Conservation (phyloP, 1,284 basidiomycete species). For the Uromyces viciae-fabae region DNA sequence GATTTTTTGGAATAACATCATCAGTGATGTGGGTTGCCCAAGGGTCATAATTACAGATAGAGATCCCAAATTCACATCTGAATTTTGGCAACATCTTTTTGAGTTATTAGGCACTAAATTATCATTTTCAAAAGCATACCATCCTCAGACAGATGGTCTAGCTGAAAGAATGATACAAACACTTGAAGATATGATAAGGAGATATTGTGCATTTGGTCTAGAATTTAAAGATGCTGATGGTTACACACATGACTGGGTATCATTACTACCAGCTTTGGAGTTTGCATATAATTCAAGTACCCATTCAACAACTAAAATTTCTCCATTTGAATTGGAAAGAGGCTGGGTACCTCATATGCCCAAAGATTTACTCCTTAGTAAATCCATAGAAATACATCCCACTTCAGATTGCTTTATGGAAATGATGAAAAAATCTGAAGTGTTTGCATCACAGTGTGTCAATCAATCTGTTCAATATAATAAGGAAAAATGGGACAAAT, state of each 20-base stretch:
- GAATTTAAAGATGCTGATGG: not conserved
- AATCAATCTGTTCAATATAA: not conserved
- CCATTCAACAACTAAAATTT: not conserved
- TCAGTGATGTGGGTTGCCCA: not conserved
- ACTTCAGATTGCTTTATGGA: not conserved
- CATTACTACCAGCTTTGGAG: slow-evolving; percentile 8
- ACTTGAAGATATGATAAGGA: not conserved
- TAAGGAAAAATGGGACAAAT: not conserved
- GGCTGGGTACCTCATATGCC: not conserved
- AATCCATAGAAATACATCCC: not conserved
- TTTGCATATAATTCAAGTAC: slow-evolving; percentile 3
- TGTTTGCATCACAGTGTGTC: not conserved
- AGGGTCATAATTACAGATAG: not conserved
- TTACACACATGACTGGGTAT: slow-evolving; percentile 22
- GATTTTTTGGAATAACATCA: not conserved
- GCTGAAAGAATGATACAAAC: not conserved
- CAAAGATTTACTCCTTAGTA: not conserved
- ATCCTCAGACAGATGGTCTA: not conserved
- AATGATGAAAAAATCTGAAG: not conserved
- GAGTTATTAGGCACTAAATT: not conserved
- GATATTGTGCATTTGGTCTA: slow-evolving; percentile 1
- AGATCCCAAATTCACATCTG: slow-evolving; percentile 7
- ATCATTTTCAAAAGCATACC: not conserved
- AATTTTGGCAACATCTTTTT: not conserved
- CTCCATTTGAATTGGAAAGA: slow-evolving; percentile 10